A percentile compares a stretch with the other conserved stretches of the same genome.
Conservation (phyloP, 2,329 filamentous ascomycete genomes). For the Trichocomaceae sp. region DNA sequence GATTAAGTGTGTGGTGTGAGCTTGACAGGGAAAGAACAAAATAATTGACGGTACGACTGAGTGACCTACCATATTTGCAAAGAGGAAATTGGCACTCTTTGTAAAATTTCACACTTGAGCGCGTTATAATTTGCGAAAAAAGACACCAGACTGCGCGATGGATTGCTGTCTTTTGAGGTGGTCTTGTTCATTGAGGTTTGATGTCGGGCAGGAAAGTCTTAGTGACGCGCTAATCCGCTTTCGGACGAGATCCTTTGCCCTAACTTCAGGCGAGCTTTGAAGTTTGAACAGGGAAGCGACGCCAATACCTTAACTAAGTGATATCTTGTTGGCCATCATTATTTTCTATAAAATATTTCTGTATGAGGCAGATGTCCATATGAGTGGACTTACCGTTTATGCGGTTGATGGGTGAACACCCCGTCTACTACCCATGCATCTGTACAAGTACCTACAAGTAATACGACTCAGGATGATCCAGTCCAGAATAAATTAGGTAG, state of each 20-base stretch:
- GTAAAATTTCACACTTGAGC: neutral
- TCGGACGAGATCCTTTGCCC: neutral
- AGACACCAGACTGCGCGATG: neutral
- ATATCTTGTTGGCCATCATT: too few relatives aligned
- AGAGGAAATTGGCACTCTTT: neutral
- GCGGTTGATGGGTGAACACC: too few relatives aligned
- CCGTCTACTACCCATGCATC: too few relatives aligned
- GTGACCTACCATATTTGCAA: constrained; percentile 1
- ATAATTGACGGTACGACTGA: neutral
- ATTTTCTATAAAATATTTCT: too few relatives aligned
- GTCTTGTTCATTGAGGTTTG: neutral
- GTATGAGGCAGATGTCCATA: too few relatives aligned
- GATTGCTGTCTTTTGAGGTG: neutral
- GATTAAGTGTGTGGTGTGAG: constrained; percentile 1
- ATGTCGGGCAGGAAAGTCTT: neutral
- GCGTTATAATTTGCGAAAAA: too few relatives aligned
- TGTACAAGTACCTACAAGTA: too few relatives aligned
- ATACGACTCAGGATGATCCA: too few relatives aligned
- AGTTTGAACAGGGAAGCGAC: too few relatives aligned
- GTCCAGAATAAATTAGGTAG: neutral
- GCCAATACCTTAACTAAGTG: too few relatives aligned
- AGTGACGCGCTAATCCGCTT: neutral
- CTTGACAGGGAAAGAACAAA: constrained; percentile 3
- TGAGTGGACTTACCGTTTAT: too few relatives aligned
- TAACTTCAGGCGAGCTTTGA: neutral